Base-by-base conservation (phyloP, 1,139 yeast genomes). In the Taphrina wiesneri region DNA sequence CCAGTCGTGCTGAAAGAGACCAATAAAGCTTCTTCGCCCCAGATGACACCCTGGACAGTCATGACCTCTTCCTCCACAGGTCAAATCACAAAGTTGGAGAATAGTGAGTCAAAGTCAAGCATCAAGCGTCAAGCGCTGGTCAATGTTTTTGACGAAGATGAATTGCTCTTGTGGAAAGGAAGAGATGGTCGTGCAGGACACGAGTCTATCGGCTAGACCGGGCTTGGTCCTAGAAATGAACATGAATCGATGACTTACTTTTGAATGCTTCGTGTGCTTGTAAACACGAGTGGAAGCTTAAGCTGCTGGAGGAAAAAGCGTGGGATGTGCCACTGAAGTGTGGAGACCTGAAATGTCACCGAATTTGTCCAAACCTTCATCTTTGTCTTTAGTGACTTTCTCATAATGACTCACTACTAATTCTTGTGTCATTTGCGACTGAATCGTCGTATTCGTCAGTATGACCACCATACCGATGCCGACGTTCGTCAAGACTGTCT, bases 401-500 rank as follows among this genome's bases (percentile, higher is more conserved):
- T n/a, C n/a, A n/a, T n/a, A n/a, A n/a, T n/a, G n/a, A n/a, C n/a
- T n/a, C n/a, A n/a, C n/a, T n/a, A 30, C 34, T 6, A 30, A 6
- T 30, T 6, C 34, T 11, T 30, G 34, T 30, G 11, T 30, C 34
- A 6, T 6, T 30, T 11, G 9, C 11, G 6, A 11, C 9, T 30
- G 9, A 11, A 30, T 30, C 34, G 34, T 11, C 34, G 6, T 11
- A 30, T 30, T 11, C 6, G 34, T 30, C 34, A 30, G 3, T 9
- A 54, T 54, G 56, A 49, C 41, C 32, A 34, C 43, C 2, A 26
- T 51, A 9, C 26, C 64, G 36, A 53, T 53, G 26, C 64, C 64
- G 9, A 19, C 30, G 11, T 13, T 49, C 43, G 45, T 60, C 39
- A 60, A 60, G 64, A 41, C 46, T 7, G 21, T 60, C 43, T 60